Evolutionary conservation across 257 asterid species (phyloP).

Genomic region (Catharanthus roseus): DNA sequence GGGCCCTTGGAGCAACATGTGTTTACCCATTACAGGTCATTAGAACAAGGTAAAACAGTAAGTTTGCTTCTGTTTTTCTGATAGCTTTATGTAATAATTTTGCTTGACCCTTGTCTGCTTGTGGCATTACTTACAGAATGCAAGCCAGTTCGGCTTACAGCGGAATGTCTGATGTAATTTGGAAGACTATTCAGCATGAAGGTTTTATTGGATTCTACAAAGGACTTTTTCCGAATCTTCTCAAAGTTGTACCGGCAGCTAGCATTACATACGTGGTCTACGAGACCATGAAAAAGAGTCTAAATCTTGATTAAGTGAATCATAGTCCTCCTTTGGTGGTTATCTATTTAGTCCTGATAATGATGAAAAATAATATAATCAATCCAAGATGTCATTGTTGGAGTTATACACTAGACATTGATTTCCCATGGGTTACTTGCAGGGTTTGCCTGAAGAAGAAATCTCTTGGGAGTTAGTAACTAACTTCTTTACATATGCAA

Average conservation of each 20-base stretch:
- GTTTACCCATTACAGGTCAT: conserved; percentile 96
- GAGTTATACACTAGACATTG: conserved; percentile 30
- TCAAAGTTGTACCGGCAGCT: conserved; percentile 90
- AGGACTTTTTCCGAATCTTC: conserved; percentile 92
- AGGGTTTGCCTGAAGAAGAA: conserved; percentile 1
- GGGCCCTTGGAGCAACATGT: conserved; percentile 94
- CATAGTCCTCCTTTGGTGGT: conserved; percentile 14
- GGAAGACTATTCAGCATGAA: conserved; percentile 59
- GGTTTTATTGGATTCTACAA: conserved; percentile 86
- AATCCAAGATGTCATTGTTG: conserved; percentile 34
- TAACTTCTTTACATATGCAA: conserved; percentile 34
- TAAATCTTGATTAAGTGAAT: conserved; percentile 55
- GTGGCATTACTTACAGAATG: conserved; percentile 55
- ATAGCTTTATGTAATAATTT: not conserved
- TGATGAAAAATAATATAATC: conserved; percentile 36
- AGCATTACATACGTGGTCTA: conserved; percentile 91
- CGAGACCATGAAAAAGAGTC: conserved; percentile 88
- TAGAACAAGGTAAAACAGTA: conserved; percentile 70
- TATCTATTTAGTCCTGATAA: conserved; percentile 22
- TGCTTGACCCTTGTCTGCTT: conserved; percentile 1
- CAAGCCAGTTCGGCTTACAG: conserved; percentile 62
- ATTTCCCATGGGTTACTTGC: conserved; percentile 32
- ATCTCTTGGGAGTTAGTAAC: conserved; percentile 36
- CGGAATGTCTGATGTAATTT: conserved; percentile 70
- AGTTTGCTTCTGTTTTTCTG: not conserved